These are phyloP conservation scores for Phytophthora rubi DNA, from an alignment of 352 stramenopile genomes.

Conservation along the genomic window DNA sequence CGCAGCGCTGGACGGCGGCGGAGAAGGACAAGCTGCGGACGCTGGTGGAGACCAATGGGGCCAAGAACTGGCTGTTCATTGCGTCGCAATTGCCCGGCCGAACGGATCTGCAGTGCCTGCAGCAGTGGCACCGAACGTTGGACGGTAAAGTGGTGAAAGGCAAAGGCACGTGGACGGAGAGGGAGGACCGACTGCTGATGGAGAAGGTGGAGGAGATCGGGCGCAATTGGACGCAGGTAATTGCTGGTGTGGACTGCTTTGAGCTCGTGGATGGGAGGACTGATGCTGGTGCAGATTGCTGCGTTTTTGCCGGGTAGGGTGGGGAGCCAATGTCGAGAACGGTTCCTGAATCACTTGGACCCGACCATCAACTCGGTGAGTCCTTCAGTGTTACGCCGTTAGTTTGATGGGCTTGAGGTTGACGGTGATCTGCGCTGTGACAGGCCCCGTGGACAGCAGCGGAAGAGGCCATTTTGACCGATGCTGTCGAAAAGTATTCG, in stretches of 20 bases:
- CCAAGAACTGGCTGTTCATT: slow-evolving; percentile 78
- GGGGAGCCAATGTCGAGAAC: slow-evolving; percentile 78
- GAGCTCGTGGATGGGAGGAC: background rate
- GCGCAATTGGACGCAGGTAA: slow-evolving; percentile 65
- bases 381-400: background rate
- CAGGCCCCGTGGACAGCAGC: slow-evolving; percentile 56
- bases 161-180: slow-evolving; percentile 55
- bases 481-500: slow-evolving; percentile 31
- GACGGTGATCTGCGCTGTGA: background rate
- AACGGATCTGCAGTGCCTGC: slow-evolving; percentile 78
- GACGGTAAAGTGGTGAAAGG: slow-evolving; percentile 62
- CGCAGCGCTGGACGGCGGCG: slow-evolving; percentile 27
- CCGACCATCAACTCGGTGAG: slow-evolving; percentile 51
- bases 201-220: slow-evolving; percentile 56
- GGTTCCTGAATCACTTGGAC: slow-evolving; percentile 71
- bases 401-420: background rate
- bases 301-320: slow-evolving; percentile 56
- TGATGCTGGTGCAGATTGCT: slow-evolving; percentile 51
- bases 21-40: slow-evolving; percentile 46
- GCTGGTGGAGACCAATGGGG: slow-evolving; percentile 53
- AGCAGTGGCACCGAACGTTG: slow-evolving; percentile 78
- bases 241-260: background rate
- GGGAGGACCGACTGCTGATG: slow-evolving; percentile 55
- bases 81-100: slow-evolving; percentile 69
- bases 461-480: slow-evolving; percentile 50